Conservation (phyloP, 106 monocot genomes). For the Triglochin maritima region DNA sequence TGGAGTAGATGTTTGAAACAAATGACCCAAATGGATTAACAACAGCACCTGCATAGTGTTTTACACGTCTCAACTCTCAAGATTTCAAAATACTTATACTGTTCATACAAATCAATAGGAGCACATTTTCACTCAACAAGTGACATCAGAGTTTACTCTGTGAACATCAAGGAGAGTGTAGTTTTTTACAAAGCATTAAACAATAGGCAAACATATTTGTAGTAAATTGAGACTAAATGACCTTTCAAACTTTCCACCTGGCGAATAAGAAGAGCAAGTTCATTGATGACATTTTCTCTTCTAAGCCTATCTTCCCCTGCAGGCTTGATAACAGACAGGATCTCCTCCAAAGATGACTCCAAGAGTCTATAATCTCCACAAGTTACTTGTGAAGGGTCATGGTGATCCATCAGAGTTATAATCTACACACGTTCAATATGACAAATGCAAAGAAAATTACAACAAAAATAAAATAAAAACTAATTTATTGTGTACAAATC, state of each 20-base stretch:
- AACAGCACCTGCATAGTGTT: constrained; percentile 6
- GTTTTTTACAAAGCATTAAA: neutral
- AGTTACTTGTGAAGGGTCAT: neutral
- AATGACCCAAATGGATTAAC: constrained; percentile 19
- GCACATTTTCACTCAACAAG: neutral
- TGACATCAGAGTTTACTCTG: neutral
- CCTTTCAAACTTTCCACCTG: constrained; percentile 6
- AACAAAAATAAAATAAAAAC: too few relatives aligned
- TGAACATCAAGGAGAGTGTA: neutral
- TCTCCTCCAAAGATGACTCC: constrained; percentile 3
- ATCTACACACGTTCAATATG: constrained; percentile 4
- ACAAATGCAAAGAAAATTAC: neutral
- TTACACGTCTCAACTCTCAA: neutral
- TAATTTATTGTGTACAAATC: too few relatives aligned
- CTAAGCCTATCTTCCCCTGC: constrained; percentile 4
- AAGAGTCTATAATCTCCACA: neutral
- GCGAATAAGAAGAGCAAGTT: neutral
- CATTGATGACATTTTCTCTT: constrained; percentile 1
- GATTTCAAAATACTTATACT: neutral
- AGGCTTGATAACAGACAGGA: constrained; percentile 9
- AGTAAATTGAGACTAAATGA: neutral
- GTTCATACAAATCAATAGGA: neutral
- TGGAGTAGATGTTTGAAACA: constrained; percentile 12
- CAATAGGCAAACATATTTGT: neutral
- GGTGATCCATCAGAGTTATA: neutral